Evolutionary conservation across 2,329 filamentous ascomycete species (phyloP), one percentile per base, ranked within the genome.

Genomic region (Trichoderma brevicompactum): DNA sequence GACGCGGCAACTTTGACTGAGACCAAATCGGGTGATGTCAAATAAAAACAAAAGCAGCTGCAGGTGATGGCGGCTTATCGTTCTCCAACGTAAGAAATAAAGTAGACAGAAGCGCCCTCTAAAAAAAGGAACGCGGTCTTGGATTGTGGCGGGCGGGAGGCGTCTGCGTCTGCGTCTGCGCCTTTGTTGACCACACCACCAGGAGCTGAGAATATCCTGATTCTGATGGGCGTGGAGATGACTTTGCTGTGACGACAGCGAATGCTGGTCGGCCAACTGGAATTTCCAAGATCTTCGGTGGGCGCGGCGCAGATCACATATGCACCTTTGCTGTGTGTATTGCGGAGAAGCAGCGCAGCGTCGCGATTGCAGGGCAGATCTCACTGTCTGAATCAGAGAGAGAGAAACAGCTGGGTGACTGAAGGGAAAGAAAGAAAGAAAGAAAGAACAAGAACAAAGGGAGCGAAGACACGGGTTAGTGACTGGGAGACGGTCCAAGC

Each of bases 41-140:
- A 23, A 48, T 32, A 32, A 34, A 48, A 53, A 62, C n/a, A 53
- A 53, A 46, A 52, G 48, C 41, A 46, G 61, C 9, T 32, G 23
- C 23, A 28, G 23, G 61, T 15, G 50, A 46, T 34, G 23, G 43
- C 23, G 48, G 34, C 10, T 23, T 23, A 6, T 15, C n/a, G 10
- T 41, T 41, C 49, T 46, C 32, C 38, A 17, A 43, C 32, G 40
- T 44, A 41, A 40, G 48, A 32, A 55, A 19, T 32, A 9, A 17
- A 46, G n/a, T 50, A 28, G 32, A 38, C 19, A 10, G 28, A 64
- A 41, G 50, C 59, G 41, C 41, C 41, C 62, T 59, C 59, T 48
- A 62, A 56, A 62, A 65, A 65, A 62, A 55, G 64, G 52, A 65
- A 65, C 64, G 56, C 64, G 56, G 50, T 65, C 52, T 53, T 46